These are phyloP conservation scores for Globisporangium orthogonon DNA, from an alignment of 352 stramenopile species.

Conservation along the genomic window DNA sequence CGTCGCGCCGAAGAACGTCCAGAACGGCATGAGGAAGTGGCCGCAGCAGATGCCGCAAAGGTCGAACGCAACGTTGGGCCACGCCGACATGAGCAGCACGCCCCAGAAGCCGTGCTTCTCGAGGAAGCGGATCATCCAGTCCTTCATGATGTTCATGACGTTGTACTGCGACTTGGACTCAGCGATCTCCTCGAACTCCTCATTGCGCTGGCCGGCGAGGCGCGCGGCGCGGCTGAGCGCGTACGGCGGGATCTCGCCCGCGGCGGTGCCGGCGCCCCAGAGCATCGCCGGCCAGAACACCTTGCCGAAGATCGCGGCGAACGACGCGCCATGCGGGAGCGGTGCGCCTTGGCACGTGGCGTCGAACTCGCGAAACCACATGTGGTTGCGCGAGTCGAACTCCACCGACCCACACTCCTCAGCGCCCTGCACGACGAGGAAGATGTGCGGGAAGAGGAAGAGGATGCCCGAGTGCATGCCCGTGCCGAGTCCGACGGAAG, in stretches of 20 bases:
- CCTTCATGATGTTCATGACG: constrained; percentile 89
- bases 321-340: constrained; percentile 53
- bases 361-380: constrained; percentile 88
- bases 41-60: constrained; percentile 93
- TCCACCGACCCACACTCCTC: constrained; percentile 83
- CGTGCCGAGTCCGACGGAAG: constrained; percentile 90
- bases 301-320: constrained; percentile 86
- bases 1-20: constrained; percentile 93
- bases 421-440: constrained; percentile 87
- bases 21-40: constrained; percentile 93
- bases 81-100: constrained; percentile 92
- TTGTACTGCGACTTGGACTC: constrained; percentile 83
- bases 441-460: constrained; percentile 94
- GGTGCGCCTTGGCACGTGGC: constrained; percentile 47
- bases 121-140: constrained; percentile 92
- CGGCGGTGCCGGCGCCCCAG: constrained; percentile 90
- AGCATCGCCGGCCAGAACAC: constrained; percentile 88
- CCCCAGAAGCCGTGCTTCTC: constrained; percentile 90
- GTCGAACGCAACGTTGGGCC: constrained; percentile 93
- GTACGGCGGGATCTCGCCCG: constrained; percentile 93
- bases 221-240: constrained; percentile 85
- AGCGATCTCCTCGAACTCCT: constrained; percentile 87
- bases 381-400: constrained; percentile 85
- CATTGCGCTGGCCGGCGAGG: constrained; percentile 78
- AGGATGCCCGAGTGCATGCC: constrained; percentile 93